Conservation (phyloP, 208 protist genomes). For the Trichomonas gallinae region DNA sequence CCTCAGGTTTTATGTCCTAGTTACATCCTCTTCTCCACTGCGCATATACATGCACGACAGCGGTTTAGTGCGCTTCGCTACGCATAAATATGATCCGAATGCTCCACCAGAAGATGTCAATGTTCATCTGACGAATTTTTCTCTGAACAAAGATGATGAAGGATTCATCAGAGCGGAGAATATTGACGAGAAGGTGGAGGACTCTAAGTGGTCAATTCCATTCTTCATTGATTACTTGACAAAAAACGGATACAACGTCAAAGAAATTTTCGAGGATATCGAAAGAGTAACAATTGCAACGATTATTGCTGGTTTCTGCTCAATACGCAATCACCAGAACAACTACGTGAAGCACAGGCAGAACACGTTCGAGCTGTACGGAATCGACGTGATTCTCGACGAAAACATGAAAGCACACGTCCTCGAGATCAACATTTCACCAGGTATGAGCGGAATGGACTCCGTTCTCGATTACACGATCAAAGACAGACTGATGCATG, state of each 20-base stretch:
- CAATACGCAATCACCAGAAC: slow-evolving; percentile 28
- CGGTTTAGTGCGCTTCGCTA: neutral
- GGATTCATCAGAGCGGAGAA: neutral
- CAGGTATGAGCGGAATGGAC: slow-evolving; percentile 16
- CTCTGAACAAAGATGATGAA: neutral
- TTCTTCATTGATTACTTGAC: neutral
- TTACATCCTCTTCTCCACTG: slow-evolving; percentile 38
- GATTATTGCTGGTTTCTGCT: slow-evolving; percentile 2
- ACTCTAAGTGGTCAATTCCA: slow-evolving; percentile 28
- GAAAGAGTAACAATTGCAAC: neutral
- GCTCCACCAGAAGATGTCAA: neutral
- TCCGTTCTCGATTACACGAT: neutral
- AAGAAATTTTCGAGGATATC: neutral
- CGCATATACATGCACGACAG: slow-evolving; percentile 40
- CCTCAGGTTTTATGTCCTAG: slow-evolving; percentile 30
- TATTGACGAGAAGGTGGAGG: neutral
- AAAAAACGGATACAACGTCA: neutral
- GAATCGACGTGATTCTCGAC: slow-evolving; percentile 81
- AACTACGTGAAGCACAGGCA: neutral
- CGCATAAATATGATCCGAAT: slow-evolving; percentile 1
- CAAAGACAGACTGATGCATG: neutral
- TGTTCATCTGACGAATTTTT: slow-evolving; percentile 34
- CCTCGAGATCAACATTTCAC: slow-evolving; percentile 75
- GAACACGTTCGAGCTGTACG: slow-evolving; percentile 76
- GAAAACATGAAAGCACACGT: slow-evolving; percentile 70